Base-by-base conservation (phyloP, 1,139 yeast genomes). In the Geotrichum fermentans region DNA sequence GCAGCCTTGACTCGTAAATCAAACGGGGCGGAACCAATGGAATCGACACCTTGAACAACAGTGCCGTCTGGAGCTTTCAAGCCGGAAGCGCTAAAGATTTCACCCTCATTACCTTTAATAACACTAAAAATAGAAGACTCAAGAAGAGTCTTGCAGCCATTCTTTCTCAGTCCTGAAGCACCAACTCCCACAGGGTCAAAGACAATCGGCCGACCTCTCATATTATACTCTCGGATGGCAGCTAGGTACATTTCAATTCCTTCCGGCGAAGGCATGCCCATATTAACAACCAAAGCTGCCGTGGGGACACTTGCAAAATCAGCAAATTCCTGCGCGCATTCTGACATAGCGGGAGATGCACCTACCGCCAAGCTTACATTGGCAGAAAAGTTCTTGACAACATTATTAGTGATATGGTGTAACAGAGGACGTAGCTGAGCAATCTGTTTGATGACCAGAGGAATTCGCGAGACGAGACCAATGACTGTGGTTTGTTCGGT, bases 151-250 rank as follows among this genome's bases (percentile, higher is more conserved):
- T 71, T 65, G 47, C 81, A 75, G 26, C 80, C 71, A 2, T 66
- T 62, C 33, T 72, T 68, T 52, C 97, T 71, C 8, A 79, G 76
- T 2, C 61, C 55, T 0, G 96, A 75, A 0, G 96, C 96, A 26
- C 96, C 96, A 38, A 83, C 88, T 0, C 92, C 97, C 13, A 90
- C 97, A 0, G 97, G 97, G 62, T 90, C 97, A 58, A 84, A 82
- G 0, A 89, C 78, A 35, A 88, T 75, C 5, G 86, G 90, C 49
- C 74, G 73, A 7, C 79, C 77, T 16, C 67, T 60, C 22, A 63
- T 63, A 61, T 83, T 84, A 62, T 89, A 88, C 1, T 75, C 76
- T 5, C 62, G 59, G 35, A 84, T 65, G 0, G 94, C 96, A 4
- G 63, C 61, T 26, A 69, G 58, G 57, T 78, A 78, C 49, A 75